Percentiles rank a stretch among this genome's conserved stretches.
These are phyloP conservation scores for Penicillium dipodomyicola DNA, from an alignment of 495 filamentous ascomycete genomes.

Conservation along the genomic window DNA sequence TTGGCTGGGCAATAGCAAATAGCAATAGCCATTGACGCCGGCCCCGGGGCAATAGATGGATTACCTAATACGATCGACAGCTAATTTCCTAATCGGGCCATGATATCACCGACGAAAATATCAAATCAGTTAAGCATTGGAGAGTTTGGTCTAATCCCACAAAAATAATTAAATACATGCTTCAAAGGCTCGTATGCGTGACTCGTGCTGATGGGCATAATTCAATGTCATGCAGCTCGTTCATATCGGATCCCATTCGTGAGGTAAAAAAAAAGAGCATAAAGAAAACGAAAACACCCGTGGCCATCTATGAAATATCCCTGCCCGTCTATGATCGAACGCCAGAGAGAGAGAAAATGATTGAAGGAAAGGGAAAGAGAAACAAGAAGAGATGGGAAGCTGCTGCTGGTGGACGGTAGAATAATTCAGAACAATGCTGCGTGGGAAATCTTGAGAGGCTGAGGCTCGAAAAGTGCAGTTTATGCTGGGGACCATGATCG, in stretches of 20 bases:
- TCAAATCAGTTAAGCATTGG: neutral
- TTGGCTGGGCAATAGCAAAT: too few relatives aligned
- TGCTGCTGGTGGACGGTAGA: neutral
- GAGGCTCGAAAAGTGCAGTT: neutral
- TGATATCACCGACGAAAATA: slow-evolving; percentile 4
- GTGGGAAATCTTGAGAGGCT: neutral
- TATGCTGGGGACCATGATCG: neutral
- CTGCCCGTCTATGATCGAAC: slow-evolving; percentile 27
- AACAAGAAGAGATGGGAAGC: neutral
- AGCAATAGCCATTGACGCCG: too few relatives aligned
- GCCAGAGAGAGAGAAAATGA: slow-evolving; percentile 13
- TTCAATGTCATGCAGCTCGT: slow-evolving; percentile 12
- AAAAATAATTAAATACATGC: slow-evolving; percentile 15
- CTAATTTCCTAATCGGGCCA: slow-evolving; percentile 2
- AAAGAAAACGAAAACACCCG: slow-evolving; percentile 25
- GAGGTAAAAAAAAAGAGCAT: slow-evolving; percentile 11
- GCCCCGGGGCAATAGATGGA: neutral
- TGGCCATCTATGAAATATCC: slow-evolving; percentile 23
- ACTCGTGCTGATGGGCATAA: slow-evolving; percentile 21
- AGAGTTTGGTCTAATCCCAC: neutral
- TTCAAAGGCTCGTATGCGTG: slow-evolving; percentile 12
- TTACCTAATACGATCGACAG: slow-evolving; percentile 5
- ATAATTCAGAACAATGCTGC: neutral
- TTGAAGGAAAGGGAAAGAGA: neutral
- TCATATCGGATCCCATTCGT: slow-evolving; percentile 10